These are phyloP conservation scores for Solanum arcanum DNA, from an alignment of 257 asterid species.

Conservation along the genomic window DNA sequence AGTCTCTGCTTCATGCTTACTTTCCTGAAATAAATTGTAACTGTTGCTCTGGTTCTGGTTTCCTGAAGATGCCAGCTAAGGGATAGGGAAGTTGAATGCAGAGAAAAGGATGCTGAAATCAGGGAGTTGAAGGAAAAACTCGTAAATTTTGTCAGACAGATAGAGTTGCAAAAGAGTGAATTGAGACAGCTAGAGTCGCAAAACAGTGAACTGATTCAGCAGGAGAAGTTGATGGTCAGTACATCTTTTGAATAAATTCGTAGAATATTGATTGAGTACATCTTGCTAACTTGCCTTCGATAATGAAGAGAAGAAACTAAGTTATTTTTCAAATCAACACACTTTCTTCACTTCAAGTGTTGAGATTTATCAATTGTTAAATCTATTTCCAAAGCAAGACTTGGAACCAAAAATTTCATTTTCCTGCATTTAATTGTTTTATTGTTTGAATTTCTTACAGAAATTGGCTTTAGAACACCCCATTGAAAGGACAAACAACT, in stretches of 20 bases:
- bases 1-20: neutral
- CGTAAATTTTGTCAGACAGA: constrained; percentile 52
- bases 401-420: neutral
- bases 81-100: constrained; percentile 75
- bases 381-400: neutral
- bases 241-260: neutral
- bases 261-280: neutral
- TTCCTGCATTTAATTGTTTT: neutral
- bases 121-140: constrained; percentile 84
- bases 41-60: neutral
- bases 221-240: constrained; percentile 63
- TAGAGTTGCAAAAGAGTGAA: constrained; percentile 65
- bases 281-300: neutral
- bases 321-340: neutral
- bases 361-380: neutral
- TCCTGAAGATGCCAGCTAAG: constrained; percentile 54
- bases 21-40: constrained; percentile 3
- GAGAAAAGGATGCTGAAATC: constrained; percentile 82
- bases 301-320: neutral
- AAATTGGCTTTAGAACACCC: constrained; percentile 41
- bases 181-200: constrained; percentile 52
- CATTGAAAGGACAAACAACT: constrained; percentile 20
- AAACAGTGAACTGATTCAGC: constrained; percentile 51
- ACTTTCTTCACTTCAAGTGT: neutral
- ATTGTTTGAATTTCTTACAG: constrained; percentile 13